Base-by-base conservation (phyloP, 495 filamentous ascomycete genomes). In the Bacidia gigantensis region DNA sequence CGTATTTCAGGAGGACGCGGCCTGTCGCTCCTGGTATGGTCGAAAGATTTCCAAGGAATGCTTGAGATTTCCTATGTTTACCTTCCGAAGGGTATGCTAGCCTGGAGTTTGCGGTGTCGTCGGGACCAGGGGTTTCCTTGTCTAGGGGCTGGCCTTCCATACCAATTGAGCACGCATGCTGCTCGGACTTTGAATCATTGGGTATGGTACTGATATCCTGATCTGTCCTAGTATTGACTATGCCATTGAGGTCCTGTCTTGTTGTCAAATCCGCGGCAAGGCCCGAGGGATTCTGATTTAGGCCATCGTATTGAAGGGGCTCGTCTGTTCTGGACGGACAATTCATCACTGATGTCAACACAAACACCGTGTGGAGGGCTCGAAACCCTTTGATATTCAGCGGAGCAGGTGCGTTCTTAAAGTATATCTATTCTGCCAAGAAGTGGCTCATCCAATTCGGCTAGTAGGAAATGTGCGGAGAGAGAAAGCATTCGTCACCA, bases 251-350 rank as follows among this genome's bases (percentile, higher is more conserved):
- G 55, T 83, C 79, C 63, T 76, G 72, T 49, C 79, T 67, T 23
- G 79, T 81, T 11, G 80, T 83, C 45, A 69, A 63, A 53, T 81
- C 79, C 2, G 74, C 68, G 51, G 72, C 76, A 46, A 82, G 62
- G 11, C 67, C 63, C 12, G 72, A 64, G 35, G 80, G 75, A 50
- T 69, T 81, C 59, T 83, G 79, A 60, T 81, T 84, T 71, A 74
- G 79, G 45, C 63, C 69, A 12, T 71, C 75, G 50, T 77, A 69
- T 9, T 69, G 65, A 22, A 72, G 61, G 14, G 71, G 72, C 47
- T 82, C 76, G 48, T 82, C 79, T n/a, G 68, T 79, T 51, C 78
- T 65, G 12, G 79, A 82, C 24, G 78, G 79, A 62, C 78, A 77
- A 58, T 82, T 83, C 79, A 82, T 83, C 0, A 11, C 14, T 2